phyloP scores from a whole-genome alignment of 2,329 filamentous ascomycete genomes.

The Tolypocladium nubicola region DNA sequence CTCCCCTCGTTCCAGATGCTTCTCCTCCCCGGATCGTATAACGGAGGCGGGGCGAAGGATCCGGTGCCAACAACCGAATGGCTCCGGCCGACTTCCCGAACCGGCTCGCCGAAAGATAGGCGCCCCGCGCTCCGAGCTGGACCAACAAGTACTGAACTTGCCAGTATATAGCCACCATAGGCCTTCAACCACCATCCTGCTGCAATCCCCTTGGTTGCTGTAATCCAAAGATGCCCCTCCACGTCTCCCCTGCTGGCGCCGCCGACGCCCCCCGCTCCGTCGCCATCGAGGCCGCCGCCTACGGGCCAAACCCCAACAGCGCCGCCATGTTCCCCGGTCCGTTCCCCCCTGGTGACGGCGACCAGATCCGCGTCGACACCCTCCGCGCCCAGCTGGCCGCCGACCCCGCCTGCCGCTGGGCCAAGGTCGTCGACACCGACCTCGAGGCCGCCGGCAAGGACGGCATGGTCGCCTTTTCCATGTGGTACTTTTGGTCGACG shows the following conservation, averaged over 20 bases:
- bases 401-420: conserved; percentile 19
- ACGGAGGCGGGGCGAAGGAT: neutral
- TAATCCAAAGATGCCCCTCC: conserved; percentile 22
- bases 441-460: conserved; percentile 14
- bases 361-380: conserved; percentile 9
- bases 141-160: neutral
- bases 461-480: conserved; percentile 22
- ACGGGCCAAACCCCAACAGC: conserved; percentile 19
- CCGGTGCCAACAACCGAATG: neutral
- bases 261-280: conserved; percentile 23
- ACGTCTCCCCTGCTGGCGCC: conserved; percentile 21
- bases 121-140: neutral
- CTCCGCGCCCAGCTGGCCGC: conserved; percentile 10
- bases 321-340: conserved; percentile 20
- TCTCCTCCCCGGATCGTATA: neutral
- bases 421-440: conserved; percentile 24
- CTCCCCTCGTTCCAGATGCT: neutral
- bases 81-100: conserved; percentile 4
- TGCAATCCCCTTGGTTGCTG: neutral
- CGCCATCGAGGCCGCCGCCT: conserved; percentile 26
- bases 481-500: conserved; percentile 22
- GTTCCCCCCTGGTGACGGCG: conserved; percentile 6
- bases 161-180: neutral
- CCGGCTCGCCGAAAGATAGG: conserved; percentile 10
- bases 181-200: neutral